These are phyloP conservation scores for Karstenula rhodostoma DNA, from an alignment of 2,329 filamentous ascomycete genomes.

Conservation along the genomic window DNA sequence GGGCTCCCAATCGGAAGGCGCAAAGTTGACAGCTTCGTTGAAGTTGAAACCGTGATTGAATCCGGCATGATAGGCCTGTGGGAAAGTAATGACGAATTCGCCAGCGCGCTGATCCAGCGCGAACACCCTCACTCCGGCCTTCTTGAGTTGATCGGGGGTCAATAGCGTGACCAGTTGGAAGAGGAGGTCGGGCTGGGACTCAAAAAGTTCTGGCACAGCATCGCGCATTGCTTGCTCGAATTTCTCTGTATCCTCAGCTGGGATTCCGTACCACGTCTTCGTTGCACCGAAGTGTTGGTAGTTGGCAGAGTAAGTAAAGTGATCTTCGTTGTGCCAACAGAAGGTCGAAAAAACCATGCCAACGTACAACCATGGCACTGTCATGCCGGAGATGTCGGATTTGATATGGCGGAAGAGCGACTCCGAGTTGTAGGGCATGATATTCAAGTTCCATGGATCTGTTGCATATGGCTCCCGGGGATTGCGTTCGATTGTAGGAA, in stretches of 20 bases:
- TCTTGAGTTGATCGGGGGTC: slow-evolving; percentile 89
- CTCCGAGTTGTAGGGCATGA: slow-evolving; percentile 87
- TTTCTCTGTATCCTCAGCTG: slow-evolving; percentile 89
- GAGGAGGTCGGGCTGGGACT: slow-evolving; percentile 93
- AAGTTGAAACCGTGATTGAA: slow-evolving; percentile 99
- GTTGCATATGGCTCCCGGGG: slow-evolving; percentile 86
- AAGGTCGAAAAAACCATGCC: slow-evolving; percentile 99
- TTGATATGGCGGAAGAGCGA: slow-evolving; percentile 98
- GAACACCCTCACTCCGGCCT: slow-evolving; percentile 91
- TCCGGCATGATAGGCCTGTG: slow-evolving; percentile 94
- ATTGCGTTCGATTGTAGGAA: slow-evolving; percentile 91
- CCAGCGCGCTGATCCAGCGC: slow-evolving; percentile 96
- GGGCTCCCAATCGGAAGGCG: slow-evolving; percentile 93
- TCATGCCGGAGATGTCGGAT: slow-evolving; percentile 98
- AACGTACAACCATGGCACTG: slow-evolving; percentile 97
- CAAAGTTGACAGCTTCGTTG: slow-evolving; percentile 98
- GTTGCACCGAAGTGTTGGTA: slow-evolving; percentile 98
- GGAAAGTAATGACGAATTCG: slow-evolving; percentile 95
- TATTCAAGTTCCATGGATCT: slow-evolving; percentile 95
- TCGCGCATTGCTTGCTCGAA: slow-evolving; percentile 96
- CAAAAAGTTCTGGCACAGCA: slow-evolving; percentile 94
- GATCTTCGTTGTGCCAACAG: slow-evolving; percentile 99
- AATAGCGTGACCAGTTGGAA: slow-evolving; percentile 98
- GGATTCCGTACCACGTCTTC: slow-evolving; percentile 99
- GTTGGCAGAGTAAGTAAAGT: slow-evolving; percentile 97